Percentiles rank a stretch among this genome's conserved stretches.
phyloP scores from a whole-genome alignment of 2,329 filamentous ascomycete genomes.

The Aureobasidium sp. region DNA sequence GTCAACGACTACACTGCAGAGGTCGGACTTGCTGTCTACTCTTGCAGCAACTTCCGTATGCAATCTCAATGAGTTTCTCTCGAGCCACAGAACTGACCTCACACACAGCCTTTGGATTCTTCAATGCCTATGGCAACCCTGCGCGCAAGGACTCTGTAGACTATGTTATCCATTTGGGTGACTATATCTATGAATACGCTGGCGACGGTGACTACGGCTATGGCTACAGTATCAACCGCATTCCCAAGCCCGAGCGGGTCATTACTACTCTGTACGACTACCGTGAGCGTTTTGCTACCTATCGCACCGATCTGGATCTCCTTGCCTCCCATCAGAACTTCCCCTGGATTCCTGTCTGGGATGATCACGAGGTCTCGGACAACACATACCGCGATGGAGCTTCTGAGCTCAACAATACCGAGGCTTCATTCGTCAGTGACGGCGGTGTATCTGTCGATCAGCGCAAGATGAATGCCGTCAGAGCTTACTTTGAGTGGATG shows the following conservation, averaged over 20 bases:
- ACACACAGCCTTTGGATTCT: conserved; percentile 38
- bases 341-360: conserved; percentile 59
- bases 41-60: conserved; percentile 61
- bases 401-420: conserved; percentile 57
- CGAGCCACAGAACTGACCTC: neutral
- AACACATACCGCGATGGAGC: conserved; percentile 60
- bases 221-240: conserved; percentile 42
- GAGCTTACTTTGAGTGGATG: conserved; percentile 63
- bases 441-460: conserved; percentile 59
- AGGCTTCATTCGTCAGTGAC: conserved; percentile 55
- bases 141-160: conserved; percentile 41
- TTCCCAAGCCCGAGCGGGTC: conserved; percentile 47
- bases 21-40: conserved; percentile 62
- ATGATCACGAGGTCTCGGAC: conserved; percentile 58
- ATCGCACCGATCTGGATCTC: conserved; percentile 57
- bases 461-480: conserved; percentile 65
- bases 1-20: conserved; percentile 49
- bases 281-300: conserved; percentile 51
- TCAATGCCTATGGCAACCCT: conserved; percentile 35
- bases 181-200: conserved; percentile 59
- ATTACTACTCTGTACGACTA: conserved; percentile 53
- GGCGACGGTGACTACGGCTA: conserved; percentile 38
- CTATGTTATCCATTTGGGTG: conserved; percentile 41
- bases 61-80: conserved; percentile 2
- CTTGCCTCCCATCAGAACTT: conserved; percentile 49